Percentiles rank a stretch among this genome's conserved stretches.
Conservation (phyloP, 2,329 filamentous ascomycete species). For the Orbilia brochopaga region DNA sequence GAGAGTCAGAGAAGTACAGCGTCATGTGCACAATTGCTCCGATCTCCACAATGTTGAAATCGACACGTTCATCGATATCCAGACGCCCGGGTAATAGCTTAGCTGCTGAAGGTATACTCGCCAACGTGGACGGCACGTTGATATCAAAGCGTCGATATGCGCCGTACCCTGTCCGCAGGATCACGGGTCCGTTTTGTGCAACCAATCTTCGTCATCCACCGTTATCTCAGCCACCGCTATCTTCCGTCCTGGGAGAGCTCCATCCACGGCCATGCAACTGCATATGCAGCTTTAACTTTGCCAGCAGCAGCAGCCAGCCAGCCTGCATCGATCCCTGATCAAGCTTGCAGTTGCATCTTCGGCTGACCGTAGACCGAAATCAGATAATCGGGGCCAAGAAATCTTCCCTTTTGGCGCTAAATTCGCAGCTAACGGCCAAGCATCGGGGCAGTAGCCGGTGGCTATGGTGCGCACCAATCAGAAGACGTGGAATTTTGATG, state of each 20-base stretch:
- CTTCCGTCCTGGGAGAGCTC: not conserved
- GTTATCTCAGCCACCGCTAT: not conserved
- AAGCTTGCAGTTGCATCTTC: not conserved
- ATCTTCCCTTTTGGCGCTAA: not conserved
- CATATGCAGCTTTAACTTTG: too few species aligned
- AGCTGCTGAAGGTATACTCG: too few species aligned
- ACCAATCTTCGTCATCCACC: conserved; percentile 19
- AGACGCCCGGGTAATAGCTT: too few species aligned
- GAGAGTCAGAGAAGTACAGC: too few species aligned
- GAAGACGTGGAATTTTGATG: conserved; percentile 30
- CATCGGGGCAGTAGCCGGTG: conserved; percentile 27
- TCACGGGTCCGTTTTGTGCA: conserved; percentile 42
- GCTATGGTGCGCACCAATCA: conserved; percentile 40
- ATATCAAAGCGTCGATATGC: conserved; percentile 14
- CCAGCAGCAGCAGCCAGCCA: too few species aligned
- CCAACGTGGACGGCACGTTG: not conserved
- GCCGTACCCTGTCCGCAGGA: conserved; percentile 34
- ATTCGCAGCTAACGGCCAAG: conserved; percentile 2
- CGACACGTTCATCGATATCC: too few species aligned
- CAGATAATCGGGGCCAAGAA: not conserved
- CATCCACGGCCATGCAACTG: too few species aligned
- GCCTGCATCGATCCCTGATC: too few species aligned
- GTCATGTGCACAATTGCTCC: too few species aligned
- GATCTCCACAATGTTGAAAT: too few species aligned
- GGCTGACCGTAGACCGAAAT: not conserved